Conservation (phyloP, 2,329 filamentous ascomycete species). For the Epichloe sylvatica region DNA sequence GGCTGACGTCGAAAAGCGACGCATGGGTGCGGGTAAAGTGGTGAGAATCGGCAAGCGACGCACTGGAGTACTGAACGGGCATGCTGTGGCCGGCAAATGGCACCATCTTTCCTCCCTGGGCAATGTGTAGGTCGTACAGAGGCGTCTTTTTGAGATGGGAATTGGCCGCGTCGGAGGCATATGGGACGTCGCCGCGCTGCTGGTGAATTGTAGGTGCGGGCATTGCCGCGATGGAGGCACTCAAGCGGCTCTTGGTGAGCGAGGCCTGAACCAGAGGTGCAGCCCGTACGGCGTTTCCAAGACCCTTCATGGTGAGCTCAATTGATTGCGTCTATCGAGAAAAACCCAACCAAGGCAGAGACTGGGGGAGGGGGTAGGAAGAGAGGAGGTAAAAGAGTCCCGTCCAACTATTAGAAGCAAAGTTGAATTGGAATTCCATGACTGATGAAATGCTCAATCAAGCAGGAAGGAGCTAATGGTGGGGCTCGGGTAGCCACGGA, state of each 20-base stretch:
- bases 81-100: slow-evolving; percentile 90
- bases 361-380: slow-evolving; percentile 1
- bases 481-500: slow-evolving; percentile 15
- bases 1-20: slow-evolving; percentile 88
- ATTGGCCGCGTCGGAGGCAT: slow-evolving; percentile 11
- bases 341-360: slow-evolving; percentile 1
- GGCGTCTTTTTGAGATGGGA: slow-evolving; percentile 41
- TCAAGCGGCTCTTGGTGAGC: background rate
- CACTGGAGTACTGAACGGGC: slow-evolving; percentile 75
- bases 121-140: slow-evolving; percentile 65
- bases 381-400: slow-evolving; percentile 2
- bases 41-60: slow-evolving; percentile 73
- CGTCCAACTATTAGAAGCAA: slow-evolving; percentile 2
- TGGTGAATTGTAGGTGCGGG: slow-evolving; percentile 3
- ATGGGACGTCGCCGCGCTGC: slow-evolving; percentile 13
- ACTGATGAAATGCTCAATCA: slow-evolving; percentile 8
- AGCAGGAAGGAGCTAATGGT: slow-evolving; percentile 6
- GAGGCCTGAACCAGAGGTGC: slow-evolving; percentile 14
- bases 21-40: slow-evolving; percentile 77
- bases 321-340: background rate
- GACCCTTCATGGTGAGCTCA: slow-evolving; percentile 16
- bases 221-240: slow-evolving; percentile 6
- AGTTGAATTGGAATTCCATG: slow-evolving; percentile 3
- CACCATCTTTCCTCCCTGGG: slow-evolving; percentile 80
- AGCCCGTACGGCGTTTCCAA: slow-evolving; percentile 18